Base-by-base conservation (phyloP, 331 rosid genomes). In the Quercus phellos region DNA sequence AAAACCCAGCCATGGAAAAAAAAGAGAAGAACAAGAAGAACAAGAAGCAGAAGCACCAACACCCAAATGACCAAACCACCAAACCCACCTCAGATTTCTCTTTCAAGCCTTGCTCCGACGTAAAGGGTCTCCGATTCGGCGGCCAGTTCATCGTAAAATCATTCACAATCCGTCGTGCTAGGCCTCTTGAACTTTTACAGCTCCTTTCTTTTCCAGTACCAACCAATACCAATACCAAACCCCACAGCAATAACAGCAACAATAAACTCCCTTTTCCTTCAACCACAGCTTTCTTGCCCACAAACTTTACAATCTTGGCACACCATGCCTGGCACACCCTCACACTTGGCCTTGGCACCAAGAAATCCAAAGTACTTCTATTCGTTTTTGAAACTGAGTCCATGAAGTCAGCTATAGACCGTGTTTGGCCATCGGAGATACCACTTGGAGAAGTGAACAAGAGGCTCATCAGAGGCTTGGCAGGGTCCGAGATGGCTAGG, bases 301-400 rank as follows among this genome's bases (percentile, higher is more conserved):
- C 99, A 42, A 95, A 93, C 77, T 95, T 95, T 91, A 95, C 99
- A 26, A 91, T 93, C 89, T 70, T 95, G 11, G 99, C 99, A 0
- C 99, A 93, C 87, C 99, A 93, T 54, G 98, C 98, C 1, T 93
- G 97, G 97, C 98, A 93, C 82, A 93, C 97, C 4, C 94, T 95
- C 80, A 95, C 99, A 19, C 85, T 95, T 0, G 99, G 99, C 35
- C 93, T 95, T 1, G 99, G 99, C 59, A 91, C 98, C 18, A 95
- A 87, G 77, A 95, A 93, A 59, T 93, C 98, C 32, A 95, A 95
- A 42, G 96, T 95, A 10, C 72, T 91, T 0, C 73, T 95, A 7
- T 95, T 95, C 56, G 98, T 95, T 1, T 95, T 95, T 67, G 98
- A 95, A 69, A 84, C 84, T 0, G 93, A 89, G 56, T 46, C 81